phyloP scores from a whole-genome alignment of 352 stramenopile genomes.

The Phytophthora sp. region DNA sequence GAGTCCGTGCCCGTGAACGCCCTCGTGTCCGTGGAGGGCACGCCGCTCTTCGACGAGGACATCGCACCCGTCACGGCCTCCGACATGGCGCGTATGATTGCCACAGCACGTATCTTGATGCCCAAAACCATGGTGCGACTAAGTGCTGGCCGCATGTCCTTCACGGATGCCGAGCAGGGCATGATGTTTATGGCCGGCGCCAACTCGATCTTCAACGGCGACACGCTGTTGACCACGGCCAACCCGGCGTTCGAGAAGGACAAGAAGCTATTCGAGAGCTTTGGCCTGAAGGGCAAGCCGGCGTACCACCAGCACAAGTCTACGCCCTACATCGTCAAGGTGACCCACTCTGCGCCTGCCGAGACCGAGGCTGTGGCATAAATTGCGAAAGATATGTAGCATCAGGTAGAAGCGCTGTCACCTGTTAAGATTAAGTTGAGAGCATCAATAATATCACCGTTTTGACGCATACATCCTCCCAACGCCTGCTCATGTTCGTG shows the following conservation, averaged over 20 bases:
- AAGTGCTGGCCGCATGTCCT: constrained; percentile 96
- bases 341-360: constrained; percentile 65
- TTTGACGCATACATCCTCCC: constrained; percentile 25
- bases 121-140: constrained; percentile 97
- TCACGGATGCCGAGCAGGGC: constrained; percentile 96
- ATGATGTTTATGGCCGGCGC: constrained; percentile 98
- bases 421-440: constrained; percentile 34
- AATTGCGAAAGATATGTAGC: constrained; percentile 25
- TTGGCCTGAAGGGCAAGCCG: constrained; percentile 95
- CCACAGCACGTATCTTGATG: constrained; percentile 97
- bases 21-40: constrained; percentile 95
- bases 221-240: constrained; percentile 96
- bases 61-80: constrained; percentile 91
- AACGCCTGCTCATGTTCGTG: not conserved
- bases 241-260: constrained; percentile 98
- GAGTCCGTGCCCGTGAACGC: constrained; percentile 98
- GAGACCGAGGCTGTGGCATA: constrained; percentile 45
- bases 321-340: constrained; percentile 85
- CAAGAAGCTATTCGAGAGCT: constrained; percentile 93
- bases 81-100: constrained; percentile 98
- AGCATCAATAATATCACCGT: constrained; percentile 38
- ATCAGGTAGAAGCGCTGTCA: constrained; percentile 22
- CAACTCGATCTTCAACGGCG: constrained; percentile 99
- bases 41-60: constrained; percentile 92
- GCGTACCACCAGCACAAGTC: constrained; percentile 91